Evolutionary conservation across 106 monocot genomes (phyloP).

Genomic region (Allium cepa): DNA sequence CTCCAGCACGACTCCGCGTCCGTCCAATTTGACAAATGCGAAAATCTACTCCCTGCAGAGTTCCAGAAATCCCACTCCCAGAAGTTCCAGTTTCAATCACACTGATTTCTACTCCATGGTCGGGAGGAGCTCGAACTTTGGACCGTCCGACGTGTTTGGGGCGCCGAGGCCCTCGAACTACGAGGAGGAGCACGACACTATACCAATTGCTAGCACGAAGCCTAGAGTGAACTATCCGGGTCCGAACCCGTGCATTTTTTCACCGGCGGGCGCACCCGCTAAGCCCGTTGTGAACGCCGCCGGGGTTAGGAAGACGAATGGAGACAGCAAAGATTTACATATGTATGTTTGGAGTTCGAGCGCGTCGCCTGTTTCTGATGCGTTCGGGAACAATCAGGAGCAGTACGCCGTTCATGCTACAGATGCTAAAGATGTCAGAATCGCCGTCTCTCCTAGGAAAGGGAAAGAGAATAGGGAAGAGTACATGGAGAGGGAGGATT

Average conservation of each 20-base stretch:
- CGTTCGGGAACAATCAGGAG: conserved; percentile 14
- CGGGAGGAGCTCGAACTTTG: conserved; percentile 16
- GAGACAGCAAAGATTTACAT: too few relatives aligned
- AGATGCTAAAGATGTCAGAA: too few relatives aligned
- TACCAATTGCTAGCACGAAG: neutral
- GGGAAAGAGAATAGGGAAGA: too few relatives aligned
- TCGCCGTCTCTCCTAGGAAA: too few relatives aligned
- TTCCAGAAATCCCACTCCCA: conserved; percentile 36
- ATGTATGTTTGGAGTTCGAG: conserved; percentile 78
- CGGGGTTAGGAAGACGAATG: conserved; percentile 21
- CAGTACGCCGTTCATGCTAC: too few relatives aligned
- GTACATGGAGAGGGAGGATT: too few relatives aligned
- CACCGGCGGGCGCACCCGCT: neutral
- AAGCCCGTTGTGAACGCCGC: conserved; percentile 19
- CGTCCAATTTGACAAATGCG: conserved; percentile 47
- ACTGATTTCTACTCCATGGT: conserved; percentile 39
- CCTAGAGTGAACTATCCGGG: neutral
- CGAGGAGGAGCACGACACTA: neutral
- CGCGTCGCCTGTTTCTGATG: conserved; percentile 65
- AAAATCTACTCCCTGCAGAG: conserved; percentile 30
- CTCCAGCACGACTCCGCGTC: conserved; percentile 27
- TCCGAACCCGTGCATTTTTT: conserved; percentile 8
- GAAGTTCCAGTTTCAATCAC: conserved; percentile 44
- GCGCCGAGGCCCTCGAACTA: neutral
- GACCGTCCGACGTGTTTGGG: neutral